Base-by-base conservation (phyloP, 2,329 filamentous ascomycete species). In the Mycosphaerella arachidis region DNA sequence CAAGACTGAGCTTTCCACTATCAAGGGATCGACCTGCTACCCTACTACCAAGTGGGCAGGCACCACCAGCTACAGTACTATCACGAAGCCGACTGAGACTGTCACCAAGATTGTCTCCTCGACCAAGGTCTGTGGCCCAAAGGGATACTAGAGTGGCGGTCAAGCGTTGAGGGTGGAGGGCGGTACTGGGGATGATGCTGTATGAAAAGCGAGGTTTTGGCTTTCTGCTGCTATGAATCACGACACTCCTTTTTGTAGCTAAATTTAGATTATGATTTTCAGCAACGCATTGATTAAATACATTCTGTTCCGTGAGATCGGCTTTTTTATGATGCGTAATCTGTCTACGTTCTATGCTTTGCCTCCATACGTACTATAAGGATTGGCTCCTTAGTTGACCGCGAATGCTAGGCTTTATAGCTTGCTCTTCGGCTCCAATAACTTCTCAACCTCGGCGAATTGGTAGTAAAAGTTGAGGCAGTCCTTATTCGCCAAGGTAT, bases 401-500 rank as follows among this genome's bases (percentile, higher is more conserved):
- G 24, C 24, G 24, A 24, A 24, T 24, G 24, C 24, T 24, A 24
- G 1, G 3, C 20, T 46, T 45, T 77, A 84, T 45, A 84, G 69
- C 71, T 80, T 84, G 67, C 78, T 81, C 70, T 77, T 80, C 6
- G 73, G 70, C 27, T 68, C 65, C 6, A 77, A 68, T 40, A 87
- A 67, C 53, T 87, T 82, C 72, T 91, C 88, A 0, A 90, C 82
- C 70, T 86, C 84, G 5, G 86, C 87, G 74, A 93, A 94, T 69
- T 85, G 86, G 67, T 94, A 92, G 70, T 91, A 94, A 69, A 82
- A 93, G 33, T 91, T 81, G 60, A 94, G 74, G 64, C 88, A 89
- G 68, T 88, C 76, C 0, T 90, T 90, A 69, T 95, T 94, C 56
- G 89, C 75, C 68, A 94, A 74, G 4, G 90, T 93, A 1, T 89